Base-by-base conservation (phyloP, 1,284 basidiomycete genomes). In the Papiliotrema nemorosa region DNA sequence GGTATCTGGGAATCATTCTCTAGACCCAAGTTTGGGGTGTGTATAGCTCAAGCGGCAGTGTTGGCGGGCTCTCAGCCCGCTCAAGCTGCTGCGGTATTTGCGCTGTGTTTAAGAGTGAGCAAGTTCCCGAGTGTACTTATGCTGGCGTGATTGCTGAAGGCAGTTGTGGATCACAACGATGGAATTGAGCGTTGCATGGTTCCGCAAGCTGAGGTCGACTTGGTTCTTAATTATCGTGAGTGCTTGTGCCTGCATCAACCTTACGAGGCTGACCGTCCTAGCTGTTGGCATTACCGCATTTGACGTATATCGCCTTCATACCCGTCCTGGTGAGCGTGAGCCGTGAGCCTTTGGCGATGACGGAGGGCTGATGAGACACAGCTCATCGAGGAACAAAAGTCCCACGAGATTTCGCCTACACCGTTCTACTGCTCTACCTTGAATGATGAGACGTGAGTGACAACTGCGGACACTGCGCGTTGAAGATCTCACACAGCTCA, bases 381-480 rank as follows among this genome's bases (percentile, higher is more conserved):
- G 31, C 31, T 10, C 10, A 10, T 10, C 31, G 10, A 34, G 31
- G 10, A n/a, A 10, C 10, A 34, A n/a, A 10, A 34, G 10, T n/a
- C 10, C 10, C 31, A 34, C 31, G 31, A 34, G 31, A 10, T 34
- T 10, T 34, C 31, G 50, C 54, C 54, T 20, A 49, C 49, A 13
- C 54, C 54, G 6, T 55, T 55, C 37, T 55, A 55, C 39, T 55
- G 54, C 25, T 47, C 48, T 0, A 16, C 49, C n/a, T 21, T 54
- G 13, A 45, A 54, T 26, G 18, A 36, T n/a, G 18, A 24, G 14
- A 43, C 46, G 53, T 51, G 26, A 54, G 53, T 49, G 16, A 7
- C 12, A 37, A 18, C 10, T 34, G 10, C 31, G 31, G n/a, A n/a
- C n/a, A 34, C 31, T 34, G 31, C n/a, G 31, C 31, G 31, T 10